Conservation (phyloP, 2,329 filamentous ascomycete species). For the Aspergillus ruber region DNA sequence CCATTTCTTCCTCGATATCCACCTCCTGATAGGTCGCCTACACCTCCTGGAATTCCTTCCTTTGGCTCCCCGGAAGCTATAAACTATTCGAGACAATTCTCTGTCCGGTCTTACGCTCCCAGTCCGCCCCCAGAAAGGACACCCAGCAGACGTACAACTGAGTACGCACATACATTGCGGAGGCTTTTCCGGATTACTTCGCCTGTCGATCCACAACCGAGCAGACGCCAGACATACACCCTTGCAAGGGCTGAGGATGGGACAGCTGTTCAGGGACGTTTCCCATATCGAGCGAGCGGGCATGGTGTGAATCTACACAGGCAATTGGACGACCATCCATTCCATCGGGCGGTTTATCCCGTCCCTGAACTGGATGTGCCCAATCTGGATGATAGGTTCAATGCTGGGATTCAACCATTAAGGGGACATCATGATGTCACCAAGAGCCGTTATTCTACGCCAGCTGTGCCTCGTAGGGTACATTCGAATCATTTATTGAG, state of each 20-base stretch:
- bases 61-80: slow-evolving; percentile 38
- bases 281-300: slow-evolving; percentile 34
- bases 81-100: slow-evolving; percentile 22
- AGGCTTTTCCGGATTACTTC: slow-evolving; percentile 25
- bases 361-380: slow-evolving; percentile 8
- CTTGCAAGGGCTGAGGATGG: slow-evolving; percentile 36
- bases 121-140: slow-evolving; percentile 4
- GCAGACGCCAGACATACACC: slow-evolving; percentile 14
- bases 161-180: slow-evolving; percentile 20
- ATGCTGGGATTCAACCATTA: no score
- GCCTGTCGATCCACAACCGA: slow-evolving; percentile 5
- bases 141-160: slow-evolving; percentile 8
- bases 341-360: slow-evolving; percentile 24
- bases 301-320: slow-evolving; percentile 31
- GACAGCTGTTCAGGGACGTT: slow-evolving; percentile 35
- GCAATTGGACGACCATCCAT: slow-evolving; percentile 28
- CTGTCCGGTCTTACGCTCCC: slow-evolving; percentile 6
- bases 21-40: slow-evolving; percentile 33
- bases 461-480: background rate
- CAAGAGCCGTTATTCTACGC: background rate
- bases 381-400: slow-evolving; percentile 1
- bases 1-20: slow-evolving; percentile 29
- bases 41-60: slow-evolving; percentile 40
- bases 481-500: background rate
- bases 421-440: no score